A percentile compares a stretch with the other conserved stretches of the same genome.
Evolutionary conservation across 2,329 filamentous ascomycete genomes (phyloP).

Genomic region (Stagonosporopsis chrysanthemi): DNA sequence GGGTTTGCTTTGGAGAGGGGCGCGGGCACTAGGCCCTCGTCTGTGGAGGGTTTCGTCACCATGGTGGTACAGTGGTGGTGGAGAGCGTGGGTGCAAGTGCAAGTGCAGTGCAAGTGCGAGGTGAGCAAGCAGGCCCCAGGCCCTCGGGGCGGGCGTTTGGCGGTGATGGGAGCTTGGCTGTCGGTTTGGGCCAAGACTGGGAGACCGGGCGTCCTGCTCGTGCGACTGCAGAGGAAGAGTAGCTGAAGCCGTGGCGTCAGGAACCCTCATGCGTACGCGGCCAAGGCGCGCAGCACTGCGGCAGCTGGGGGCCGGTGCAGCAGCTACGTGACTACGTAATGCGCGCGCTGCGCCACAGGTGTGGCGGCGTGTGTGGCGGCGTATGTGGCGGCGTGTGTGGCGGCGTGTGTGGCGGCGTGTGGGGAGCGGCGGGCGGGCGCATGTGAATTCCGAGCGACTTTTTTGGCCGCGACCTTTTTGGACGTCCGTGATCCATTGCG

Average conservation of each 20-base stretch:
- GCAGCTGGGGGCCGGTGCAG: conserved; percentile 1
- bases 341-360: background rate
- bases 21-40: conserved; percentile 49
- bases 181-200: conserved; percentile 8
- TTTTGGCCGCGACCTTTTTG: conserved; percentile 2
- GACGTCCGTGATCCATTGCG: background rate
- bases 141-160: conserved; percentile 8
- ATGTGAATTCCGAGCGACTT: background rate
- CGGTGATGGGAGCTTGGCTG: conserved; percentile 11
- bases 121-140: conserved; percentile 15
- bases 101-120: conserved; percentile 7
- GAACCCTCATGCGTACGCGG: conserved; percentile 10
- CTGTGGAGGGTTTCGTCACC: conserved; percentile 54
- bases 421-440: too few species aligned
- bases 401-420: too few species aligned
- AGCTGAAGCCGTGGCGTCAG: background rate
- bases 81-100: conserved; percentile 1
- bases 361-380: conserved; percentile 18
- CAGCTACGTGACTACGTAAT: conserved; percentile 14
- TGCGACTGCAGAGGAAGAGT: background rate
- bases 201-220: background rate
- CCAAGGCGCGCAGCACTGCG: conserved; percentile 3
- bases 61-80: conserved; percentile 38
- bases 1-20: conserved; percentile 52
- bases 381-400: too few species aligned